Conservation (phyloP, 768 basidiomycete species). For the Lactarius trivialis region DNA sequence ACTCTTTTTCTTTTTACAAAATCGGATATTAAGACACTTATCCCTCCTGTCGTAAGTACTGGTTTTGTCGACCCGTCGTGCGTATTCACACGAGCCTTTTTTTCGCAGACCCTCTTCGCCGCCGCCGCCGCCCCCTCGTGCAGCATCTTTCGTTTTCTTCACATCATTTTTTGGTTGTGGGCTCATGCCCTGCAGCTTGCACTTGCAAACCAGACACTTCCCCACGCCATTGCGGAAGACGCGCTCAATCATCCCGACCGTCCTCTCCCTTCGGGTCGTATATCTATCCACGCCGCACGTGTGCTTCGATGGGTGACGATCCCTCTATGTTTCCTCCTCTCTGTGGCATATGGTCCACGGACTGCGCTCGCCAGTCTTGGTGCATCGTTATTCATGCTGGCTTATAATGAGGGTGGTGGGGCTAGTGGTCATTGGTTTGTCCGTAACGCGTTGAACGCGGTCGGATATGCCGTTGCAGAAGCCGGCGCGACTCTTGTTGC, state of each 20-base stretch:
- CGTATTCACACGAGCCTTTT: not conserved
- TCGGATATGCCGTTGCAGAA: slow-evolving; percentile 36
- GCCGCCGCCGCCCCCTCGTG: slow-evolving; percentile 18
- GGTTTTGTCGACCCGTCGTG: not conserved
- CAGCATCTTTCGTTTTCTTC: slow-evolving; percentile 10
- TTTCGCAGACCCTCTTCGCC: slow-evolving; percentile 19
- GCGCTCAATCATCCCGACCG: slow-evolving; percentile 29
- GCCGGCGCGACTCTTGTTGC: slow-evolving; percentile 34
- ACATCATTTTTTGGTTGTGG: slow-evolving; percentile 29
- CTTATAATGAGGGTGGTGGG: slow-evolving; percentile 28
- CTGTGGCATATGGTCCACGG: slow-evolving; percentile 22
- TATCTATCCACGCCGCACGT: slow-evolving; percentile 23
- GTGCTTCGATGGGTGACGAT: slow-evolving; percentile 29
- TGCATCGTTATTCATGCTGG: slow-evolving; percentile 20
- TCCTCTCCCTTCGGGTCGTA: slow-evolving; percentile 31
- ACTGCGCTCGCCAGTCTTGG: slow-evolving; percentile 19
- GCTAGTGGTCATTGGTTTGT: slow-evolving; percentile 30
- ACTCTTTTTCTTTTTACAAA: slow-evolving; percentile 27
- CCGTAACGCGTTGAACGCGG: slow-evolving; percentile 33
- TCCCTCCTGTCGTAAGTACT: slow-evolving; percentile 26
- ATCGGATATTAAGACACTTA: slow-evolving; percentile 25
- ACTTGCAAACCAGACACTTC: slow-evolving; percentile 30
- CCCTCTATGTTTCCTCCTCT: slow-evolving; percentile 25
- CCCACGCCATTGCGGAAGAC: slow-evolving; percentile 26
- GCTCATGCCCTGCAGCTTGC: slow-evolving; percentile 29